Evolutionary conservation across 73 alveolate species (phyloP).

Genomic region (Paramecium pentaurelia): DNA sequence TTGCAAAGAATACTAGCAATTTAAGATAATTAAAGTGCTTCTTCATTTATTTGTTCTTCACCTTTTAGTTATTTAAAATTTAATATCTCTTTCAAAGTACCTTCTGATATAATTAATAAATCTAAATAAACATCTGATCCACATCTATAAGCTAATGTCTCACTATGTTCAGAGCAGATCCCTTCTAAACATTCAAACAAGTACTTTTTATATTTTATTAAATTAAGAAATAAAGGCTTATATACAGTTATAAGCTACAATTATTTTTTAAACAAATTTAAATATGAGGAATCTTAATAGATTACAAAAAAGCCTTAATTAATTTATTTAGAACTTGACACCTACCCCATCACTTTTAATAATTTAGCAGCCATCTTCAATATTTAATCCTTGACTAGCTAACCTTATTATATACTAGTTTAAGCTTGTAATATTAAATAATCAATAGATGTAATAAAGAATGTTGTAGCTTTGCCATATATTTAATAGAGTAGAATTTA

Average conservation of each 20-base stretch:
- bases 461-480: not conserved
- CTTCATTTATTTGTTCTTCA: conserved; percentile 36
- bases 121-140: not conserved
- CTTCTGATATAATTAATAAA: not conserved
- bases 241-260: not conserved
- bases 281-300: not conserved
- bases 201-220: not conserved
- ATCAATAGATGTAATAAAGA: not conserved
- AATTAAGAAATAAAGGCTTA: not conserved
- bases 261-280: not conserved
- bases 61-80: not conserved
- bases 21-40: not conserved
- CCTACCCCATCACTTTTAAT: not conserved
- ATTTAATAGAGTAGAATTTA: not conserved
- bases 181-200: conserved; percentile 31
- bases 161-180: not conserved
- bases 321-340: not conserved
- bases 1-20: not conserved
- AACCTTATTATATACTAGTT: not conserved
- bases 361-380: not conserved
- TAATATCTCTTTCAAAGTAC: not conserved
- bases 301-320: conserved; percentile 36
- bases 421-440: not conserved
- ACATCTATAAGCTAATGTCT: conserved; percentile 35
- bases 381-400: not conserved